Base-by-base conservation (phyloP, 1,284 basidiomycete genomes). In the Sparassis latifolia region DNA sequence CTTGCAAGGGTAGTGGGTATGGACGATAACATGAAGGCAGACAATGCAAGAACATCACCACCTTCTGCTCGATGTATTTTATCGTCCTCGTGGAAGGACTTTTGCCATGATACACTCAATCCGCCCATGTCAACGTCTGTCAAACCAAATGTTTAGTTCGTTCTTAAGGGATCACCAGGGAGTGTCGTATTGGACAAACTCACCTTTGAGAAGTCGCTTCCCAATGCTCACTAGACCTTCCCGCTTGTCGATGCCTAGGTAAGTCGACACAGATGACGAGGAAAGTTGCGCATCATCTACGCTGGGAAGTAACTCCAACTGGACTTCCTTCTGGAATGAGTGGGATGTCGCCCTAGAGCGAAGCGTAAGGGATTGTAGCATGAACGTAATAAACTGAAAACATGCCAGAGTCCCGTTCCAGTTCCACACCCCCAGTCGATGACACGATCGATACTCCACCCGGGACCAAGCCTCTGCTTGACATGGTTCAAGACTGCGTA, bases 21-120 rank as follows among this genome's bases (percentile, higher is more conserved):
- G 5, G 87, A 80, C 10, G 89, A 85, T 1, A 99, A 73, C 60
- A 85, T 76, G 69, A 96, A 98, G 0, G 95, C 89, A 27, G 90
- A 92, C 33, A 99, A 65, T 0, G 88, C 91, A 37, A 97, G 65
- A 4, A 84, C 80, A 39, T 79, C 71, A 10, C 68, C 63, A 4
- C 78, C 79, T 30, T 70, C 55, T 3, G 52, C 33, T 42, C 62
- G 61, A 37, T 59, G 70, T 54, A 77, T 55, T 52, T 59, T 64
- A 52, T 80, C 69, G 39, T 75, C 71, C 33, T 77, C 74, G 9
- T 67, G 73, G 58, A 82, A 80, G 5, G 73, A 66, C 58, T 75
- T 84, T 56, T 75, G 77, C 83, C 84, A 86, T 20, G 67, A 67
- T 33, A 76, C 62, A 33, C 59, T 69, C 43, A 82, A 54, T 42